Conservation (phyloP, 441 rosid genomes). For the Theobroma grandiflorum region DNA sequence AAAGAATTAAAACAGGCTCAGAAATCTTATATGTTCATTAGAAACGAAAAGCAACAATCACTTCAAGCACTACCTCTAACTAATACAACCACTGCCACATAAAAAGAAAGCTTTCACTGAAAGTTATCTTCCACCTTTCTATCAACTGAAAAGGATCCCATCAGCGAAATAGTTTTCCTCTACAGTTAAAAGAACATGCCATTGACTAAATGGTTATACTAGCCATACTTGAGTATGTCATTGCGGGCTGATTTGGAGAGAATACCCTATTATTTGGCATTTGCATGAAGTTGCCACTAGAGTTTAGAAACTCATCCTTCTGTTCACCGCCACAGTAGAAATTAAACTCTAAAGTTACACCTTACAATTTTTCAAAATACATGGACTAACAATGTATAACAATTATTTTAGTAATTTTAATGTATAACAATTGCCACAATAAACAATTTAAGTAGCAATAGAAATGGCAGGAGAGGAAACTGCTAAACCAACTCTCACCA, state of each 20-base stretch:
- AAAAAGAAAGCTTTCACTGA: not conserved
- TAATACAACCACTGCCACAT: not conserved
- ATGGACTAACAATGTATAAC: too few relatives aligned
- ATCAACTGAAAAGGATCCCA: not conserved
- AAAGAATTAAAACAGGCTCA: not conserved
- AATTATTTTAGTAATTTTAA: too few relatives aligned
- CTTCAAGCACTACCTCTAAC: conserved; percentile 6
- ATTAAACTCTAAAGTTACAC: too few relatives aligned
- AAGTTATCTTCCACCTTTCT: not conserved
- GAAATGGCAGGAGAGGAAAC: conserved; percentile 6
- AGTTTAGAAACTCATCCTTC: too few relatives aligned
- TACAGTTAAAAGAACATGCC: not conserved
- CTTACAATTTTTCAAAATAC: too few relatives aligned
- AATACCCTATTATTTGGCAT: too few relatives aligned
- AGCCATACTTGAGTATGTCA: too few relatives aligned
- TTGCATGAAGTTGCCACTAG: too few relatives aligned
- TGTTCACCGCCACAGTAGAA: too few relatives aligned
- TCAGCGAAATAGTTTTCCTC: not conserved
- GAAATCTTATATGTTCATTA: not conserved
- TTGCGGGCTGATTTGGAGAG: too few relatives aligned
- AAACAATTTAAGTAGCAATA: conserved; percentile 4
- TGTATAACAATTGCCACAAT: not conserved
- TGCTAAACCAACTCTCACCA: conserved; percentile 58
- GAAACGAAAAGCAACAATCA: not conserved
- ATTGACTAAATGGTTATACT: not conserved